phyloP scores from a whole-genome alignment of 2,329 filamentous ascomycete genomes.

The Aspergillus fructus region DNA sequence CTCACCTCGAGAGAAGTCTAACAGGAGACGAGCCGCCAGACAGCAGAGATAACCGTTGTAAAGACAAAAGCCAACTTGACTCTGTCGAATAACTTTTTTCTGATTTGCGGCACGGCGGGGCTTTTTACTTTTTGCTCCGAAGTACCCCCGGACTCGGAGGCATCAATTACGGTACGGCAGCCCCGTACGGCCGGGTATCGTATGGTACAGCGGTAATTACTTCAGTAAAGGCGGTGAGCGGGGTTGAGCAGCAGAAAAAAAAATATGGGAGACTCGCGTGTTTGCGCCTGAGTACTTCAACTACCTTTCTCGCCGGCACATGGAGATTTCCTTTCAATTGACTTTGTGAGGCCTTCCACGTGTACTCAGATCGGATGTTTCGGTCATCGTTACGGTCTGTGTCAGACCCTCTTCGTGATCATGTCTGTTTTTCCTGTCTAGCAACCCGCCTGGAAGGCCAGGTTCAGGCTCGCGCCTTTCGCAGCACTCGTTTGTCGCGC shows the following conservation, averaged over 20 bases:
- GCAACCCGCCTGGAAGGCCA: conserved; percentile 25
- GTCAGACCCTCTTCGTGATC: conserved; percentile 32
- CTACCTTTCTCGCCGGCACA: not conserved
- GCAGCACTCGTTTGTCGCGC: conserved; percentile 21
- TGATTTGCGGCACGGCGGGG: conserved; percentile 19
- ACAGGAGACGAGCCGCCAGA: conserved; percentile 16
- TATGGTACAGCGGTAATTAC: not conserved
- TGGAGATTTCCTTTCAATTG: not conserved
- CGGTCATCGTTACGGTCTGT: conserved; percentile 37
- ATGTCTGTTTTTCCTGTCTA: conserved; percentile 39
- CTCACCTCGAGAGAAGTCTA: conserved; percentile 21
- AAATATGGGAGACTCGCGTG: conserved; percentile 7
- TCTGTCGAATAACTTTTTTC: conserved; percentile 14
- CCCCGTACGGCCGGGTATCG: not conserved
- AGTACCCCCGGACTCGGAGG: conserved; percentile 21
- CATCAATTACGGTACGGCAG: not conserved
- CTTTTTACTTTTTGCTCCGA: conserved; percentile 13
- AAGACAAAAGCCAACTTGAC: not conserved
- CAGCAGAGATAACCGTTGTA: not conserved
- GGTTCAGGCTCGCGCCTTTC: conserved; percentile 26
- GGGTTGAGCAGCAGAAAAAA: conserved; percentile 11
- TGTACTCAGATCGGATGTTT: conserved; percentile 34
- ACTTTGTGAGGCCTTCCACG: not conserved
- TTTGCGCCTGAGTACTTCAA: not conserved
- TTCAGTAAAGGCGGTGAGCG: not conserved